Evolutionary conservation across 768 basidiomycete species (phyloP).

Genomic region (Rhodotorula graminis): DNA sequence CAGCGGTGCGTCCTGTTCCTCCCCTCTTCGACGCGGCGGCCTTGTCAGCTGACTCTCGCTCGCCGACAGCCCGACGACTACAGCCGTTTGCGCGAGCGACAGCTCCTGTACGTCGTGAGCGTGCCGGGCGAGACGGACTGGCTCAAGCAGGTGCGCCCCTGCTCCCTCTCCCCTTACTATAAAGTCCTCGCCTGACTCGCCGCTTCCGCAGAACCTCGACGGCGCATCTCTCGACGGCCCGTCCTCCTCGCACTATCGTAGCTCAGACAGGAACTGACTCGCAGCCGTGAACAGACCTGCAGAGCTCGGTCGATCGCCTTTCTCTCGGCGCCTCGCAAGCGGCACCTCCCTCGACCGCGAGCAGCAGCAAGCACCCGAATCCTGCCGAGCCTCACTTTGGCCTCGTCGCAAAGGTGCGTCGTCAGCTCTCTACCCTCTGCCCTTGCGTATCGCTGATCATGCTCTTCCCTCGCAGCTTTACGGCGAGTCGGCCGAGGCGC

Average conservation of each 20-base stretch:
- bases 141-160: slow-evolving; percentile 34
- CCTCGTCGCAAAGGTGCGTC: slow-evolving; percentile 35
- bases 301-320: slow-evolving; percentile 13
- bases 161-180: not conserved
- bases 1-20: not conserved
- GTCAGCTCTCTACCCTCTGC: not conserved
- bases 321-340: slow-evolving; percentile 6
- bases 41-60: not conserved
- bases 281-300: slow-evolving; percentile 5
- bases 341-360: not conserved
- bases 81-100: slow-evolving; percentile 41
- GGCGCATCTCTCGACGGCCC: slow-evolving; percentile 2
- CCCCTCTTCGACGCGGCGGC: not conserved
- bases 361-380: slow-evolving; percentile 32
- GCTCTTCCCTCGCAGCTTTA: slow-evolving; percentile 23
- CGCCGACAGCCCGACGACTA: slow-evolving; percentile 39
- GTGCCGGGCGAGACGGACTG: slow-evolving; percentile 43
- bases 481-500: slow-evolving; percentile 27
- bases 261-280: not conserved
- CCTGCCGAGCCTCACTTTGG: slow-evolving; percentile 33
- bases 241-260: not conserved
- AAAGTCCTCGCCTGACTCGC: not conserved
- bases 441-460: not conserved
- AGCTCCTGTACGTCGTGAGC: slow-evolving; percentile 40
- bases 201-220: slow-evolving; percentile 15